Evolutionary conservation across 2,329 filamentous ascomycete species (phyloP).

Genomic region (Neofusicoccum cordaticola): DNA sequence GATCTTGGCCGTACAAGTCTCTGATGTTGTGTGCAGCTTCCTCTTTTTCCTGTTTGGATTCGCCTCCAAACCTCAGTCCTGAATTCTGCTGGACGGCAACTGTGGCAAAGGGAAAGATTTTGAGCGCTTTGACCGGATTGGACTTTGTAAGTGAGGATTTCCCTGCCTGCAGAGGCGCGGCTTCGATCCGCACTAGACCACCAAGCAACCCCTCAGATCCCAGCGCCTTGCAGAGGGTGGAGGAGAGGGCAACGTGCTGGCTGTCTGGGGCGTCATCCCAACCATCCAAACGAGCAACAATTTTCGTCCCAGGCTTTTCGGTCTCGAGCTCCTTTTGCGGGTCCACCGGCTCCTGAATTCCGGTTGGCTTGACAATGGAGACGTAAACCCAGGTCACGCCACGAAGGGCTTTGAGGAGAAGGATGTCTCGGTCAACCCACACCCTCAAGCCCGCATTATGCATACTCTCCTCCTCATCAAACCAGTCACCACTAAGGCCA

Average conservation of each 20-base stretch:
- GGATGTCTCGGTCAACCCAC: constrained; percentile 80
- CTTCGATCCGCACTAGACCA: constrained; percentile 82
- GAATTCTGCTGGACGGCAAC: constrained; percentile 55
- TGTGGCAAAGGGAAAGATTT: constrained; percentile 75
- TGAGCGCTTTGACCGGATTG: constrained; percentile 60
- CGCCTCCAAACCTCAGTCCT: constrained; percentile 81
- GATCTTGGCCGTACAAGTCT: constrained; percentile 63
- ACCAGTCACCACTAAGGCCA: constrained; percentile 68
- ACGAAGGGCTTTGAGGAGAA: constrained; percentile 68
- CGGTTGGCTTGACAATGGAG: constrained; percentile 81
- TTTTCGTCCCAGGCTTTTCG: constrained; percentile 58
- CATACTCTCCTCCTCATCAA: constrained; percentile 61
- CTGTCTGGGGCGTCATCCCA: constrained; percentile 89
- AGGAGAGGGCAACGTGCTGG: constrained; percentile 76
- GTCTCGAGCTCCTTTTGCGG: constrained; percentile 66
- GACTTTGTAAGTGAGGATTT: constrained; percentile 46
- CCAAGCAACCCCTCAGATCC: constrained; percentile 73
- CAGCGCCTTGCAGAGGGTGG: constrained; percentile 70
- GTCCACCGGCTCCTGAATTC: constrained; percentile 68
- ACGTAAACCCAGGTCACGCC: constrained; percentile 76
- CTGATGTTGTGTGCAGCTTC: constrained; percentile 70
- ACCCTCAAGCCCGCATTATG: constrained; percentile 62
- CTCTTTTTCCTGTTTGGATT: constrained; percentile 78
- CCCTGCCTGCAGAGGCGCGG: constrained; percentile 69
- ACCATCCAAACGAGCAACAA: constrained; percentile 70